Base-by-base conservation (phyloP, 2,329 filamentous ascomycete genomes). In the Biscogniauxia mediterranea region DNA sequence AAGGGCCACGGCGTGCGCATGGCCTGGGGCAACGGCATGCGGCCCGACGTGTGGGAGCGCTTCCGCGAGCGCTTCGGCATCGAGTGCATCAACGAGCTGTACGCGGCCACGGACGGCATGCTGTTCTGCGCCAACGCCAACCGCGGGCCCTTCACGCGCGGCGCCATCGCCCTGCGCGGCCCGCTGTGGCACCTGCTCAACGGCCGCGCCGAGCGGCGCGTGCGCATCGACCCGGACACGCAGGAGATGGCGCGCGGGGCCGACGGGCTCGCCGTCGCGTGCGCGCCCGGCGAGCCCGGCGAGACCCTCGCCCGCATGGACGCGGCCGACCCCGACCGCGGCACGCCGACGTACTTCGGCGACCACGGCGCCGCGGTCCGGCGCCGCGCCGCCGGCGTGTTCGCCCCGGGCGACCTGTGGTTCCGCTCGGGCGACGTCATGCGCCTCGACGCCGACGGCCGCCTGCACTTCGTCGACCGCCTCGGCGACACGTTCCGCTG, bases 401-500 rank as follows among this genome's bases (percentile, higher is more conserved):
- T 91, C 66, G 74, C 76, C 50, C 86, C 86, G 67, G 89, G 89
- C 0, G 89, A 92, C 71, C 73, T 87, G 5, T 92, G 84, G 73
- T 91, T 87, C 71, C 81, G 89, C 3, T 85, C 83, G 0, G 89
- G 89, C 7, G 89, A 92, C 71, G 80, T 89, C 0, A 73, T 92
- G 58, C 77, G 84, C 2, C 77, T 83, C 15, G 84, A 88, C 66
- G 64, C 67, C 1, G 86, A 92, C 54, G 88, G 88, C 0, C 78
- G 86, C 2, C 85, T 86, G 80, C 90, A 81, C 73, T 92, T 92
- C 73, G 74, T 88, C 42, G 89, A 92, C 67, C 81, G 76, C 1
- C 80, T 91, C 1, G 89, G 89, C 1, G 89, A 92, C 71, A 92
- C 89, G 0, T 92, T 88, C 75, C 82, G 89, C 42, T 91, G 89